Base-by-base conservation (phyloP, 768 basidiomycete genomes). In the Termitomyces heimii region DNA sequence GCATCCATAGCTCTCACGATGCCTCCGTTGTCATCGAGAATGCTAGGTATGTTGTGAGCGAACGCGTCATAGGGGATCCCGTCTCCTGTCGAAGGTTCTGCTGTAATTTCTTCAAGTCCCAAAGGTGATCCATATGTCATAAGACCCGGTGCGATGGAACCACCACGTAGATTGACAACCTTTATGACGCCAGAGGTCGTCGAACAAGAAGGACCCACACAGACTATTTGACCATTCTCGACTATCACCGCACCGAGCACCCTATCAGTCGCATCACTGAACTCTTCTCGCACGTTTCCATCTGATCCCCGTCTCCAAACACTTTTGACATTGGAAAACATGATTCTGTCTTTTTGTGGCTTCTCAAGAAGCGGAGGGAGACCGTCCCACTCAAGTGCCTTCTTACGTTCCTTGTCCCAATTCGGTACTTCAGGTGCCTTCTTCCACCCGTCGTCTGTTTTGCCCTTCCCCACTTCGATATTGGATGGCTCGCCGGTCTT, bases 81-180 rank as follows among this genome's bases (percentile, higher is more conserved):
- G 54, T 86, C 86, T 16, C 77, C 76, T 6, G 87, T 94, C 13
- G 85, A 83, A 24, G 80, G 73, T 67, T 94, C 93, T 26, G 75
- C 73, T 18, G 73, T 70, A 34, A 94, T 94, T 67, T 93, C 92
- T 66, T 83, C 83, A 35, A 92, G 65, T 5, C 92, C 93, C 24
- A 96, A 67, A 22, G 80, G 71, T 18, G 89, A 82, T 3, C 93
- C 93, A 62, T 79, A 78, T 0, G 81, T 70, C 77, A 81, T 77
- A 57, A 93, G 65, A 5, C 88, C 89, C 16, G 92, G 88, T 12
- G 75, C 71, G 49, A 88, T 78, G 1, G 77, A 72, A 6, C 93
- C 93, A 0, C 89, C 86, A 40, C 79, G 73, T 13, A 94, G 77
- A 66, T 94, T 82, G 18, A 93, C 68, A 16, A 69, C 65, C 13